Evolutionary conservation across 2,329 filamentous ascomycete species (phyloP).

Genomic region (Cadophora sp.): DNA sequence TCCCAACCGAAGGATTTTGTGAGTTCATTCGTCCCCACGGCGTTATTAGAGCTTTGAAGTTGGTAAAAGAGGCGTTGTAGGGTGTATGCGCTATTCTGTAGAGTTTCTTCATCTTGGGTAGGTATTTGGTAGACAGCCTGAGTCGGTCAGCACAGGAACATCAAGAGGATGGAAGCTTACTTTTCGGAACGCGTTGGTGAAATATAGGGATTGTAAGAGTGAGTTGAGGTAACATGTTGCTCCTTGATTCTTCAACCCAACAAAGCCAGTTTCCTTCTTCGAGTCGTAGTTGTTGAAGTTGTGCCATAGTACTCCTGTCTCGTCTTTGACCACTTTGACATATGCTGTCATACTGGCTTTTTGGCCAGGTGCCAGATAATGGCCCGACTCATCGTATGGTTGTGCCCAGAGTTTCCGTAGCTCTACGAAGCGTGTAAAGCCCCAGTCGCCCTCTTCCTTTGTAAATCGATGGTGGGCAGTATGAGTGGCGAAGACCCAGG

Average conservation of each 20-base stretch:
- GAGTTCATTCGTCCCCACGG: constrained; percentile 90
- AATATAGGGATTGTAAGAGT: constrained; percentile 82
- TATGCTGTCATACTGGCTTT: constrained; percentile 82
- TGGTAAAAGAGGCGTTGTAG: constrained; percentile 95
- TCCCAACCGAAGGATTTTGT: constrained; percentile 99
- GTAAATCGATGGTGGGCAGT: constrained; percentile 95
- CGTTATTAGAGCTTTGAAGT: constrained; percentile 82
- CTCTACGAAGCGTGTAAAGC: constrained; percentile 96
- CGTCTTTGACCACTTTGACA: constrained; percentile 82
- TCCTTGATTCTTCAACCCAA: constrained; percentile 95
- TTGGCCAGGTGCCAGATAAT: constrained; percentile 80
- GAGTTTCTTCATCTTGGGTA: constrained; percentile 81
- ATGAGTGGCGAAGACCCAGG: constrained; percentile 81
- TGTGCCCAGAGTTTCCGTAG: constrained; percentile 83
- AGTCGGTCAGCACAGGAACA: constrained; percentile 24
- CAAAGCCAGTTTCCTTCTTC: constrained; percentile 98
- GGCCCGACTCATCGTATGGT: constrained; percentile 71
- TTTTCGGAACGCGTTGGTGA: constrained; percentile 93
- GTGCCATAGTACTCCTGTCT: constrained; percentile 89
- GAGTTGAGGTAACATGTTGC: constrained; percentile 91
- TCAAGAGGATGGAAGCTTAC: constrained; percentile 51
- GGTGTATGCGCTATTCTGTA: constrained; percentile 89
- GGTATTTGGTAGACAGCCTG: constrained; percentile 97
- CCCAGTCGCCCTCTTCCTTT: constrained; percentile 96
- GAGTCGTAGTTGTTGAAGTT: constrained; percentile 96